These are phyloP conservation scores for Mucor lusitanicus DNA, from an alignment of 371 early-diverging fungal species.

Conservation along the genomic window DNA sequence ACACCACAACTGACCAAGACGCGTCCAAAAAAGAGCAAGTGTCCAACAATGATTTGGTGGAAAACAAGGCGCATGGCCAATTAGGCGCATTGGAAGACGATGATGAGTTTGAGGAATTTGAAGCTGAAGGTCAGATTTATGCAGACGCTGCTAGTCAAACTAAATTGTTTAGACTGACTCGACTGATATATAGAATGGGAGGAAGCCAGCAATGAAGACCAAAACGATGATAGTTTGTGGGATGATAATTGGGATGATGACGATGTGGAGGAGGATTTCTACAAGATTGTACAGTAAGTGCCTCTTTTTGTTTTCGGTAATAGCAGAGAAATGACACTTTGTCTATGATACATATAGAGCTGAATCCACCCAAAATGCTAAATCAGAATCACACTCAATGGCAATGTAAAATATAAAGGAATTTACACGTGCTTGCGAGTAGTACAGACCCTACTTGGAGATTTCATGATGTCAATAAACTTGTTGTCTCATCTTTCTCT, in stretches of 20 bases:
- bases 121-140: constrained; percentile 68
- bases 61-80: constrained; percentile 39
- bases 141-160: background rate
- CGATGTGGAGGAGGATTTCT: constrained; percentile 87
- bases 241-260: constrained; percentile 93
- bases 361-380: background rate
- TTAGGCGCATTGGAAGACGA: constrained; percentile 83
- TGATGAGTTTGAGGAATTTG: constrained; percentile 92
- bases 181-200: constrained; percentile 70
- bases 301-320: background rate
- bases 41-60: constrained; percentile 23
- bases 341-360: background rate
- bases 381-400: background rate
- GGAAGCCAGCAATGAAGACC: constrained; percentile 60
- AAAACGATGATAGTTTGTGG: constrained; percentile 76
- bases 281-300: constrained; percentile 72
- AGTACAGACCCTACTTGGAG: background rate
- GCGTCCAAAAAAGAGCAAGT: background rate
- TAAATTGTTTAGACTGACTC: background rate
- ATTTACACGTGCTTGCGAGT: background rate
- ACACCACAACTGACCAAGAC: background rate
- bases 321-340: background rate
- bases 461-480: background rate
- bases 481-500: background rate
- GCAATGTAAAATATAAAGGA: background rate